Evolutionary conservation across 805 yeast species (phyloP).

Genomic region (Hermanozyma aechmeae): DNA sequence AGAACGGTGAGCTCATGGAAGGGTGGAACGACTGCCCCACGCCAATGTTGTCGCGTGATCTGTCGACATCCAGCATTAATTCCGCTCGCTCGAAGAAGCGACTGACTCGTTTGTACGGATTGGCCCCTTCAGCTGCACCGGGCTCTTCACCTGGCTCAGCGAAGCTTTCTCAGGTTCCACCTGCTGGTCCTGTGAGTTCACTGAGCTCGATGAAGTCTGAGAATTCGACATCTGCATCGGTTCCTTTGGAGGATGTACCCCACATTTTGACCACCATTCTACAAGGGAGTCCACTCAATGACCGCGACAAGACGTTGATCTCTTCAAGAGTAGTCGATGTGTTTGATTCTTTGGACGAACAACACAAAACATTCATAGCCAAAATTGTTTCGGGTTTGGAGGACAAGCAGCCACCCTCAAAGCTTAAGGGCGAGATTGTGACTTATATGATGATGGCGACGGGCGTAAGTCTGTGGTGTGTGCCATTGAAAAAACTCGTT

Average conservation of each 20-base stretch:
- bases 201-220: too few species aligned
- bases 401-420: conserved; percentile 2
- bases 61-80: background rate
- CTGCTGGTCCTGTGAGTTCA: too few species aligned
- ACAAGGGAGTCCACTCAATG: background rate
- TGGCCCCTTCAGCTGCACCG: too few species aligned
- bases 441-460: conserved; percentile 50
- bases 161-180: too few species aligned
- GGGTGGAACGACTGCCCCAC: conserved; percentile 64
- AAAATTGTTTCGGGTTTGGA: conserved; percentile 4
- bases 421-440: conserved; percentile 29
- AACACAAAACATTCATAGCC: conserved; percentile 7
- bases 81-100: conserved; percentile 3
- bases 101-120: too few species aligned
- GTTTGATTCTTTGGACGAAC: conserved; percentile 3
- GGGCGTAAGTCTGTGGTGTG: conserved; percentile 57
- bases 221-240: too few species aligned
- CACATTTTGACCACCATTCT: too few species aligned
- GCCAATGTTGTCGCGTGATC: conserved; percentile 8
- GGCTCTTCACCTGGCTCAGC: too few species aligned
- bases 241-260: too few species aligned
- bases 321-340: conserved; percentile 5
- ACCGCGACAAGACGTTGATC: conserved; percentile 4
- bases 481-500: conserved; percentile 49
- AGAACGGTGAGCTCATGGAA: conserved; percentile 28